phyloP scores from a whole-genome alignment of 2,329 filamentous ascomycete species.

The Colletotrichum sp. region DNA sequence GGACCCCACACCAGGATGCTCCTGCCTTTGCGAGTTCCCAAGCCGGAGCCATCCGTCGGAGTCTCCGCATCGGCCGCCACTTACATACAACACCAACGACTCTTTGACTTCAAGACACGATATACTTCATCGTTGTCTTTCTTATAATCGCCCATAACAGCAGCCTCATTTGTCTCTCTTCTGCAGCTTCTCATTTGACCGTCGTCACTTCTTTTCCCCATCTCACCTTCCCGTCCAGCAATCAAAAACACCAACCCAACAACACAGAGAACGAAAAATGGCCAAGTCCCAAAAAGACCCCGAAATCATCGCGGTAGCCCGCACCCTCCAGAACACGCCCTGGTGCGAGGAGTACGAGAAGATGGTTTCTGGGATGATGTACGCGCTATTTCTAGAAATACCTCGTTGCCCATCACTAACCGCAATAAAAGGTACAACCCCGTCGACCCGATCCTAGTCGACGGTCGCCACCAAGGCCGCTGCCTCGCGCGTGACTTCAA shows the following conservation, averaged over 20 bases:
- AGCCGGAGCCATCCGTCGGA: background rate
- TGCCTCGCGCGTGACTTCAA: constrained; percentile 54
- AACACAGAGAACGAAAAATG: too few relatives aligned
- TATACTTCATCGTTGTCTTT: background rate
- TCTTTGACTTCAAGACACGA: background rate
- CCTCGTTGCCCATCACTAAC: background rate
- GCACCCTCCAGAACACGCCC: background rate
- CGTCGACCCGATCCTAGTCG: constrained; percentile 46
- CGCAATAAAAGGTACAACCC: constrained; percentile 46
- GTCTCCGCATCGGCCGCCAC: background rate
- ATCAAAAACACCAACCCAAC: background rate
- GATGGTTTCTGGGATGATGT: constrained; percentile 20
- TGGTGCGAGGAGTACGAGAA: constrained; percentile 18
- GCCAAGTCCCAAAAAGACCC: background rate
- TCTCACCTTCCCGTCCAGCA: background rate
- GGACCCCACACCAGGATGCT: background rate
- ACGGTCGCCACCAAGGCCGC: constrained; percentile 51
- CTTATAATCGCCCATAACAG: background rate
- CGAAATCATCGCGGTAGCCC: background rate
- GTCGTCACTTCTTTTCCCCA: background rate
- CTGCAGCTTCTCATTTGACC: accelerated
- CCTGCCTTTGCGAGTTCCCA: background rate
- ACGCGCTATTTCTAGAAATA: background rate
- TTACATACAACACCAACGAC: background rate
- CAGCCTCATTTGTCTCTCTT: background rate